Base-by-base conservation (phyloP, 2,329 filamentous ascomycete species). In the Aspergillus niger region DNA sequence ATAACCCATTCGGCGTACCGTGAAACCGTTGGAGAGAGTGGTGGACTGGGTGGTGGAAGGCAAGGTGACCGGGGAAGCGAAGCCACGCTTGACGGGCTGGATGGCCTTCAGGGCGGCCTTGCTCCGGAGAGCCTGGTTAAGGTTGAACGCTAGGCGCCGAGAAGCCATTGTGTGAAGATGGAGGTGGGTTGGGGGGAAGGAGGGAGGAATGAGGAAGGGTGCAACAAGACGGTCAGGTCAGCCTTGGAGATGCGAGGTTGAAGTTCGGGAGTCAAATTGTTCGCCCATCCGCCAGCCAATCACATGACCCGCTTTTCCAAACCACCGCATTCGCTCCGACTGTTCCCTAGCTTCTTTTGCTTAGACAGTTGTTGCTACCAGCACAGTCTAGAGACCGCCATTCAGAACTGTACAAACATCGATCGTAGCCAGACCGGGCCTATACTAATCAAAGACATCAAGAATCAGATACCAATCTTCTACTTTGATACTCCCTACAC, bases 21-120 rank as follows among this genome's bases (percentile, higher is more conserved):
- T 99, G 84, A 99, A 87, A 80, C 95, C 95, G 85, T 98, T 99
- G 83, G 89, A 91, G 77, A 99, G 86, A 58, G 95, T 99, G 66
- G 95, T 98, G 74, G 91, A 93, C 86, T 98, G 90, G 73, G 93
- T 97, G 84, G 91, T 94, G 67, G 84, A 88, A 83, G 80, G 89
- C 86, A 76, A 67, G 58, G 72, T 72, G 66, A 95, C 89, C 72
- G 94, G 93, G 70, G 93, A 94, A 75, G 94, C 94, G 78, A 97
- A 92, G 77, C 91, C 90, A 84, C 94, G 88, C 81, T 87, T 89
- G 81, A 95, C 83, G 70, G 90, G 85, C 79, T 87, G 83, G 77
- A 92, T 84, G 76, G 90, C 84, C 80, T 90, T 89, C 81, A 95
- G 85, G 81, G 91, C 90, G 81, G 90, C 86, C 80, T 92, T 91